Percentiles rank a stretch among this genome's conserved stretches.
Conservation (phyloP, 2,329 filamentous ascomycete genomes). For the Aspergillus sp. region DNA sequence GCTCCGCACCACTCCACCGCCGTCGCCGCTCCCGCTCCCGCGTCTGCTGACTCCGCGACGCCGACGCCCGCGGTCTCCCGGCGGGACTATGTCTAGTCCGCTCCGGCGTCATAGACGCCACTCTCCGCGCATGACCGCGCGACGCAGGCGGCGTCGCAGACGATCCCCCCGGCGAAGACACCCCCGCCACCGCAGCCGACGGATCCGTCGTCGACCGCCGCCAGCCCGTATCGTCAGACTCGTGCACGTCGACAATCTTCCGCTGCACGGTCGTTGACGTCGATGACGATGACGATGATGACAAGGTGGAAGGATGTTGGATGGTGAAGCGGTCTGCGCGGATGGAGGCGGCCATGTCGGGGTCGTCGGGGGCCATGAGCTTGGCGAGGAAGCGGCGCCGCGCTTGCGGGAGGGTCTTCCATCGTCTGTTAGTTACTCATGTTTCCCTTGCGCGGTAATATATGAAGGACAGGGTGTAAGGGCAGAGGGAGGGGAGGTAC, state of each 20-base stretch:
- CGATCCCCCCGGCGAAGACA: conserved; percentile 5
- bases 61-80: neutral
- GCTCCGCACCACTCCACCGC: conserved; percentile 19
- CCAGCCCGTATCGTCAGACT: conserved; percentile 24
- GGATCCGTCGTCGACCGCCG: conserved; percentile 7
- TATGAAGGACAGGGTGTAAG: neutral
- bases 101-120: conserved; percentile 11
- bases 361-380: conserved; percentile 31
- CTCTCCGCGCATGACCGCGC: neutral
- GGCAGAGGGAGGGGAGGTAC: conserved; percentile 19
- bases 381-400: conserved; percentile 37
- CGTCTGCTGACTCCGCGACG: conserved; percentile 10
- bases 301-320: conserved; percentile 9
- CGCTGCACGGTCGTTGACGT: conserved; percentile 13
- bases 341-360: conserved; percentile 24
- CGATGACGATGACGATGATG: neutral
- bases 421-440: neutral
- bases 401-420: conserved; percentile 39
- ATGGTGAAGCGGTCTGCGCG: conserved; percentile 28
- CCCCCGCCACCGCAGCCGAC: neutral
- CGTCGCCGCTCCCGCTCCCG: conserved; percentile 21
- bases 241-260: conserved; percentile 20
- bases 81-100: neutral
- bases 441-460: too few relatives aligned
- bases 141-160: conserved; percentile 7